These are phyloP conservation scores for Russula compacta DNA, from an alignment of 768 basidiomycete genomes.

Conservation along the genomic window DNA sequence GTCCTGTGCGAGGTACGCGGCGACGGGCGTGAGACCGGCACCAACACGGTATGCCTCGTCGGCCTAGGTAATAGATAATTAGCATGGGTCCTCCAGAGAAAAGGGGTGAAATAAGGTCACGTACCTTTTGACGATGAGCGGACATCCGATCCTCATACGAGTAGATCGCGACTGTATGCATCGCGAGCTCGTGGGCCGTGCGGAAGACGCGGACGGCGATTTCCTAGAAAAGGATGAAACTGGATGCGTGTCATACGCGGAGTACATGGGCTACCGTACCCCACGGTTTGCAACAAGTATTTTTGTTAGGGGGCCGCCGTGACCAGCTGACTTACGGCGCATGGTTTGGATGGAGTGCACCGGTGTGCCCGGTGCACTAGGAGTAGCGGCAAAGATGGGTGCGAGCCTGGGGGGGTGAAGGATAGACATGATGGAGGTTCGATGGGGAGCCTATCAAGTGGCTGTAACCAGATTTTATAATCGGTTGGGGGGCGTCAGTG, in stretches of 20 bases:
- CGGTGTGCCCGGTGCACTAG: slow-evolving; percentile 74
- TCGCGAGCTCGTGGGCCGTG: slow-evolving; percentile 95
- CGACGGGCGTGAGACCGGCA: slow-evolving; percentile 92
- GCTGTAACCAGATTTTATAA: slow-evolving; percentile 6
- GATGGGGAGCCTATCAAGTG: slow-evolving; percentile 3
- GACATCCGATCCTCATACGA: slow-evolving; percentile 94
- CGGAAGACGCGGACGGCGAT: slow-evolving; percentile 98
- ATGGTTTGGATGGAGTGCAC: slow-evolving; percentile 88
- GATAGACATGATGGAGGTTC: slow-evolving; percentile 17
- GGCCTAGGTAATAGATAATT: slow-evolving; percentile 41
- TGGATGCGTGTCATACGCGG: not conserved
- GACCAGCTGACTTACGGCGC: slow-evolving; percentile 86
- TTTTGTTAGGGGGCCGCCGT: slow-evolving; percentile 82
- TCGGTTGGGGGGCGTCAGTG: slow-evolving; percentile 1
- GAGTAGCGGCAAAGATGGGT: slow-evolving; percentile 61
- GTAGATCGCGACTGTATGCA: slow-evolving; percentile 99
- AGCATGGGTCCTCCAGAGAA: not conserved
- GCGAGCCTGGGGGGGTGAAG: slow-evolving; percentile 69
- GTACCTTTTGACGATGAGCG: slow-evolving; percentile 94
- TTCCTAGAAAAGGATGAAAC: slow-evolving; percentile 47
- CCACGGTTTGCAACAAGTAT: slow-evolving; percentile 89
- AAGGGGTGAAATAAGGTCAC: not conserved
- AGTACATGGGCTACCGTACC: slow-evolving; percentile 38
- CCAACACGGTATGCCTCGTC: slow-evolving; percentile 99
- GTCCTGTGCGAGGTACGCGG: slow-evolving; percentile 93